phyloP scores from a whole-genome alignment of 2,329 filamentous ascomycete genomes.

The Cryphonectria parasitica region DNA sequence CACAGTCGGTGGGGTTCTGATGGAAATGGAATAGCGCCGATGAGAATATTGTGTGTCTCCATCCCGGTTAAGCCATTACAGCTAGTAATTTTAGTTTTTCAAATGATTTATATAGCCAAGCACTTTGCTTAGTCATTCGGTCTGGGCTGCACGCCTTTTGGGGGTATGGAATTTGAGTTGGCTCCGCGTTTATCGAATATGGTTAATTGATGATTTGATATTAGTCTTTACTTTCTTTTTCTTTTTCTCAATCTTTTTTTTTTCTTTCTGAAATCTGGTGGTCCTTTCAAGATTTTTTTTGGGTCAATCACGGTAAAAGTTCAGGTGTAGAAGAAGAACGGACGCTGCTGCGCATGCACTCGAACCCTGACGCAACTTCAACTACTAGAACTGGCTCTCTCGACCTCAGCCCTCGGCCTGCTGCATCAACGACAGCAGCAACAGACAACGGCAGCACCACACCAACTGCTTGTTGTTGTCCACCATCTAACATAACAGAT shows the following conservation, averaged over 20 bases:
- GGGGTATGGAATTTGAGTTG: too few species aligned
- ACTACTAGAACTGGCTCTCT: background rate
- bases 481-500: background rate
- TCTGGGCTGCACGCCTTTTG: background rate
- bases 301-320: too few species aligned
- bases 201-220: background rate
- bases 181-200: too few species aligned
- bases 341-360: too few species aligned
- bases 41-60: constrained; percentile 60
- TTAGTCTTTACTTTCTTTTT: too few species aligned
- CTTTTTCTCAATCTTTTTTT: background rate
- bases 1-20: constrained; percentile 59
- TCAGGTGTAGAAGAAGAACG: too few species aligned
- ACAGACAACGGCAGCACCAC: background rate
- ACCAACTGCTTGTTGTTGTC: background rate
- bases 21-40: constrained; percentile 56
- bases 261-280: background rate
- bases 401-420: background rate
- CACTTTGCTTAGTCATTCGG: background rate
- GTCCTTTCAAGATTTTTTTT: too few species aligned
- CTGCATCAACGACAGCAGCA: background rate
- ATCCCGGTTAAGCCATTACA: constrained; percentile 65
- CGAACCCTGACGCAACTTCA: background rate
- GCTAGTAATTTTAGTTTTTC: constrained; percentile 40
- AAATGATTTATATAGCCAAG: background rate